These are phyloP conservation scores for Ogataea methanolica DNA, from an alignment of 805 yeast genomes.

Conservation along the genomic window DNA sequence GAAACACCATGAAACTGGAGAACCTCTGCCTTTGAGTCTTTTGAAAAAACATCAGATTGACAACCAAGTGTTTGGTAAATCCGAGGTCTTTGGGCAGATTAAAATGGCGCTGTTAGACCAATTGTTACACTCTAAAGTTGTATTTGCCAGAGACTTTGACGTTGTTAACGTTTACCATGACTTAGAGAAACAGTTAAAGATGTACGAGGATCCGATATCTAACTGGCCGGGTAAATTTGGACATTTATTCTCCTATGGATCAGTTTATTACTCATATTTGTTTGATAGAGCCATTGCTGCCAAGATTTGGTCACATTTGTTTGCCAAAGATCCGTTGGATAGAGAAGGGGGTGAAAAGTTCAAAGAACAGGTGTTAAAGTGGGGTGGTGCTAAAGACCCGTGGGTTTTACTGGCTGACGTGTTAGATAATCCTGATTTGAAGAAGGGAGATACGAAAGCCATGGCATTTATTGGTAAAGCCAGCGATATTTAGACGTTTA, in stretches of 20 bases:
- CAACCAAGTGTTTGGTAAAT: conserved; percentile 49
- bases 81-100: conserved; percentile 82
- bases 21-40: conserved; percentile 47
- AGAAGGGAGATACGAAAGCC: conserved; percentile 64
- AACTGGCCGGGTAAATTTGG: conserved; percentile 95
- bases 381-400: conserved; percentile 94
- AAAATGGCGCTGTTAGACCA: conserved; percentile 91
- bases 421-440: conserved; percentile 56
- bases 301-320: conserved; percentile 73
- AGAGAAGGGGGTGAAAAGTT: conserved; percentile 73
- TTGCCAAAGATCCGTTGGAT: conserved; percentile 64
- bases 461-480: conserved; percentile 50
- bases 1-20: conserved; percentile 62
- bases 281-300: conserved; percentile 92
- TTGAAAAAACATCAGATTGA: conserved; percentile 49
- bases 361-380: conserved; percentile 62
- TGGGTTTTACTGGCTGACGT: conserved; percentile 83
- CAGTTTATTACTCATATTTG: conserved; percentile 87
- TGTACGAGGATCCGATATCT: conserved; percentile 65
- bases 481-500: conserved; percentile 2
- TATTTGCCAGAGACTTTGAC: conserved; percentile 41
- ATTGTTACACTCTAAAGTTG: conserved; percentile 52
- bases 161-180: conserved; percentile 61
- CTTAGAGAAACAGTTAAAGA: conserved; percentile 52
- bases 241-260: conserved; percentile 89